phyloP scores from a whole-genome alignment of 2,329 filamentous ascomycete genomes.

The Chlorencoelia australis region DNA sequence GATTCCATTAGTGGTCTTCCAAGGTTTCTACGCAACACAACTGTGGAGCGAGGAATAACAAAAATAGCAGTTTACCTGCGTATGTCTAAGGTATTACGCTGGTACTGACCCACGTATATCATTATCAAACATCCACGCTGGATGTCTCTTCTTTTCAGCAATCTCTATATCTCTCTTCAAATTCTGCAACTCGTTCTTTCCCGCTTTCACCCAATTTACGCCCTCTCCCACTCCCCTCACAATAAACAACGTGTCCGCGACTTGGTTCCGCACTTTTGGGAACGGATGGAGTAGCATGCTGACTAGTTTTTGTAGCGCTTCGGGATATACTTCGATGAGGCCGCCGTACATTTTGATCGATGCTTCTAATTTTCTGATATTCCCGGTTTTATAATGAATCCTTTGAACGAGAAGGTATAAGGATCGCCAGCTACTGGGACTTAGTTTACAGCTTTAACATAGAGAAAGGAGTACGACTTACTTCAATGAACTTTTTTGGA shows the following conservation, averaged over 20 bases:
- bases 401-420: conserved; percentile 66
- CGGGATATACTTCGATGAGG: conserved; percentile 37
- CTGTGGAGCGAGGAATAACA: no score
- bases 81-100: no score
- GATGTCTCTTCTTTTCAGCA: no score
- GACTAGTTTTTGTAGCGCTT: conserved; percentile 56
- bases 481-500: conserved; percentile 31
- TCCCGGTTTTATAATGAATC: conserved; percentile 72
- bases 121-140: no score
- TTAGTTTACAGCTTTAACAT: neutral
- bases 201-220: conserved; percentile 42
- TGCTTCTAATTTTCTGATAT: conserved; percentile 71
- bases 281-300: conserved; percentile 74
- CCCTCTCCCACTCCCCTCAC: conserved; percentile 37
- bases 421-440: conserved; percentile 36
- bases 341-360: conserved; percentile 72
- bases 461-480: conserved; percentile 7
- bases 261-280: conserved; percentile 55
- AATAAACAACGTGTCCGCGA: conserved; percentile 47
- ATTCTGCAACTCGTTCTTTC: conserved; percentile 27
- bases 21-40: no score
- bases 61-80: no score
- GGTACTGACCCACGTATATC: no score
- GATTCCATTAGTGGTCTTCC: no score
- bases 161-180: conserved; percentile 6